A percentile compares a stretch with the other conserved stretches of the same genome.
These are phyloP conservation scores for Diaporthe sp. DNA, from an alignment of 2,329 filamentous ascomycete species.

Conservation along the genomic window DNA sequence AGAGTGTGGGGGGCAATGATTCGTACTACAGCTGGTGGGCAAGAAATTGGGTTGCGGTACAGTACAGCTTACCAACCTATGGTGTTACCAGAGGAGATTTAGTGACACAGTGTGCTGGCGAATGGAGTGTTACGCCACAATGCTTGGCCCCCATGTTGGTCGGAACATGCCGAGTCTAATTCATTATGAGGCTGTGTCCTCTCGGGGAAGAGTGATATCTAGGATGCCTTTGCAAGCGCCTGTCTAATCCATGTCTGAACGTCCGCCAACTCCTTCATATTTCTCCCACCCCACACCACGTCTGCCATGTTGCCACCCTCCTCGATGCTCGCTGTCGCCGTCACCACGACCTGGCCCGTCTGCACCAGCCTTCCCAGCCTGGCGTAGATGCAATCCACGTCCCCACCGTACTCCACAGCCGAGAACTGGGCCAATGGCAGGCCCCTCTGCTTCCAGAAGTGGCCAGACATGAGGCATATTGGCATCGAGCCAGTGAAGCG, in stretches of 20 bases:
- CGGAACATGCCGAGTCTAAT: conserved; percentile 9
- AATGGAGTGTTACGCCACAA: neutral
- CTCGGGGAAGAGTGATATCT: conserved; percentile 5
- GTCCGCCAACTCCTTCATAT: conserved; percentile 38
- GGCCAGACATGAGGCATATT: conserved; percentile 45
- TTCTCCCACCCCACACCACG: conserved; percentile 45
- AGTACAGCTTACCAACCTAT: neutral
- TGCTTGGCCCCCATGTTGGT: neutral
- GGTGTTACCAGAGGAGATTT: neutral
- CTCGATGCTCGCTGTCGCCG: conserved; percentile 44
- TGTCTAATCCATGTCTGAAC: conserved; percentile 39
- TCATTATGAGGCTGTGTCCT: neutral
- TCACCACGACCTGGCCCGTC: conserved; percentile 43
- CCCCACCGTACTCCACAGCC: conserved; percentile 43
- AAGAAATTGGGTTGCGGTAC: neutral
- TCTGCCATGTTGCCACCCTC: conserved; percentile 45
- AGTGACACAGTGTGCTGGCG: neutral
- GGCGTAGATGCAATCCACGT: conserved; percentile 43
- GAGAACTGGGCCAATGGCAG: conserved; percentile 44
- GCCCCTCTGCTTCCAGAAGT: conserved; percentile 44
- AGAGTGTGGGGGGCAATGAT: neutral
- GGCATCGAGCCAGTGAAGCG: conserved; percentile 47
- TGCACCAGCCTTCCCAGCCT: conserved; percentile 39
- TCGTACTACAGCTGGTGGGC: neutral
- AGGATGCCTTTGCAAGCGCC: conserved; percentile 34